Evolutionary conservation across 441 rosid genomes (phyloP).

Genomic region (Geranium incanum): DNA sequence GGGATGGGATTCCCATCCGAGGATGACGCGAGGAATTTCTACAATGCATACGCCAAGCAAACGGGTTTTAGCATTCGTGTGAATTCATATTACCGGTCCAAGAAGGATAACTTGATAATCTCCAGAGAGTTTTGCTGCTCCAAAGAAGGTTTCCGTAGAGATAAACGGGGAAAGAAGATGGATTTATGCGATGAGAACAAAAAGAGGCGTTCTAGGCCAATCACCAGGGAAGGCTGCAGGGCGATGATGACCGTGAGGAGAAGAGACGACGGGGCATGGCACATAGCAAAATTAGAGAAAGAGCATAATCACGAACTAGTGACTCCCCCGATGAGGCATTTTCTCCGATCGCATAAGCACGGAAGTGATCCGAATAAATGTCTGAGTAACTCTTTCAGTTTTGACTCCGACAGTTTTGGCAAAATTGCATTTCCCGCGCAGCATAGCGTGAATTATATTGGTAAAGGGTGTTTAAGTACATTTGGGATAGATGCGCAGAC

Average conservation of each 20-base stretch:
- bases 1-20: conserved; percentile 23
- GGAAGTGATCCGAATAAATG: conserved; percentile 16
- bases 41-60: conserved; percentile 18
- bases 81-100: conserved; percentile 27
- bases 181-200: conserved; percentile 16
- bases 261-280: conserved; percentile 26
- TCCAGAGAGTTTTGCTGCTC: conserved; percentile 31
- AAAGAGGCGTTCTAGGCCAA: conserved; percentile 24
- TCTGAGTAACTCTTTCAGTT: conserved; percentile 14
- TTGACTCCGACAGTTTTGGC: conserved; percentile 19
- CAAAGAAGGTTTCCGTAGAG: conserved; percentile 25
- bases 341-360: conserved; percentile 23
- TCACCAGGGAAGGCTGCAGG: conserved; percentile 28
- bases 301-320: conserved; percentile 27
- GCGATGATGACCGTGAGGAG: conserved; percentile 28
- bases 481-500: conserved; percentile 27
- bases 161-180: conserved; percentile 15
- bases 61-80: conserved; percentile 21
- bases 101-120: conserved; percentile 27
- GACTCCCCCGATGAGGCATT: conserved; percentile 26
- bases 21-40: conserved; percentile 20
- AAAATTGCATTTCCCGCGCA: conserved; percentile 19
- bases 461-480: conserved; percentile 24
- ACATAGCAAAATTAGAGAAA: conserved; percentile 25
- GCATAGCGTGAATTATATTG: conserved; percentile 15